A percentile compares a stretch with the other conserved stretches of the same genome.
Conservation (phyloP, 306 rosid genomes). For the Pterocarpus santalinus region DNA sequence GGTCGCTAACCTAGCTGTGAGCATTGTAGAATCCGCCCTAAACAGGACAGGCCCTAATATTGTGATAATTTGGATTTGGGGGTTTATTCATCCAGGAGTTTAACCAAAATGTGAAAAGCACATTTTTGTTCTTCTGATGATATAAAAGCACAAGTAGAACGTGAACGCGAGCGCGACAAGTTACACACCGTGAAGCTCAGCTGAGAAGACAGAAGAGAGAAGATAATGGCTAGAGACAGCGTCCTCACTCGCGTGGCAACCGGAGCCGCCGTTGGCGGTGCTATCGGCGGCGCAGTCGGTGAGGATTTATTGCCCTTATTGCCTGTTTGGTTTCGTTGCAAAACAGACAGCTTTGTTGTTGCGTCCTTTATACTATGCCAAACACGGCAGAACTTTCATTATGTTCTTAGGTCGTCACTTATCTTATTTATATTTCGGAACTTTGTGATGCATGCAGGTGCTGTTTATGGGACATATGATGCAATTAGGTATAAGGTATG, state of each 20-base stretch:
- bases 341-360: not conserved
- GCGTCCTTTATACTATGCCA: slow-evolving; percentile 16
- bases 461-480: slow-evolving; percentile 64
- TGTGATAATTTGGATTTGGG: no score
- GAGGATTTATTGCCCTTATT: slow-evolving; percentile 14
- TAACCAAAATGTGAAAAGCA: no score
- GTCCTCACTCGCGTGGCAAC: slow-evolving; percentile 57
- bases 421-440: slow-evolving; percentile 16
- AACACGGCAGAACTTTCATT: not conserved
- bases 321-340: not conserved
- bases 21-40: no score
- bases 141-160: no score
- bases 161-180: not conserved
- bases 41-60: no score
- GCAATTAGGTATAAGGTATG: slow-evolving; percentile 61
- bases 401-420: slow-evolving; percentile 23
- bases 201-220: not conserved
- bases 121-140: no score
- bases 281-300: slow-evolving; percentile 69
- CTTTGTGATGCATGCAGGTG: slow-evolving; percentile 48
- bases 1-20: no score
- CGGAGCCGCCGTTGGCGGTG: slow-evolving; percentile 68
- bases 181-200: not conserved
- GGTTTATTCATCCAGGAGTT: no score
- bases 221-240: slow-evolving; percentile 56